Conservation (phyloP, 805 yeast genomes). For the Barnettozyma wickerhamii region DNA sequence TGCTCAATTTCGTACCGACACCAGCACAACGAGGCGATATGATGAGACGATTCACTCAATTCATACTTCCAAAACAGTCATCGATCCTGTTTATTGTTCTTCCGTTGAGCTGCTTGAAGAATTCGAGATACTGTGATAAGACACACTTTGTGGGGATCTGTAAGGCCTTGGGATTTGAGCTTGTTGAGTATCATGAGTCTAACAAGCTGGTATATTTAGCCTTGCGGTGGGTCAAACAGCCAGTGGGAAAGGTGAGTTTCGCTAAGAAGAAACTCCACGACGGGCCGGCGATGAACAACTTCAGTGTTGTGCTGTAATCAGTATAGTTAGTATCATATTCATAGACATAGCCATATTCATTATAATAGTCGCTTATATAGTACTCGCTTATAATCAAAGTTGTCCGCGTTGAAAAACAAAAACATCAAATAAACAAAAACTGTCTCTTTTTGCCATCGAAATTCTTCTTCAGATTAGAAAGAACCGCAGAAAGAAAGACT, state of each 20-base stretch:
- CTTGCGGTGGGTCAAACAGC: conserved; percentile 43
- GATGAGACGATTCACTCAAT: conserved; percentile 56
- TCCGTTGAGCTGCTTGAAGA: conserved; percentile 81
- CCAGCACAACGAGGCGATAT: conserved; percentile 70
- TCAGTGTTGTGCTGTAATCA: conserved; percentile 42
- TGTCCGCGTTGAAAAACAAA: too few species aligned
- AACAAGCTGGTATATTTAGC: conserved; percentile 73
- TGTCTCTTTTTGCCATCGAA: too few species aligned
- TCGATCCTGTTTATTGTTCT: conserved; percentile 67
- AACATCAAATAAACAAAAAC: neutral
- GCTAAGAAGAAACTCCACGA: conserved; percentile 47
- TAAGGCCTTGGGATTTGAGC: conserved; percentile 54
- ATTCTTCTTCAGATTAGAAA: too few species aligned
- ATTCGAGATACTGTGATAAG: conserved; percentile 73
- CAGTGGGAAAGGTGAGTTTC: conserved; percentile 4
- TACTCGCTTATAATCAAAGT: too few species aligned
- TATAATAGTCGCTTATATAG: too few species aligned
- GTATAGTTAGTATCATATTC: neutral
- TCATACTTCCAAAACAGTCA: conserved; percentile 34
- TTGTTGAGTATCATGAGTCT: conserved; percentile 49
- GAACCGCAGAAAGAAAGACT: neutral
- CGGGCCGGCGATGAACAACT: conserved; percentile 66
- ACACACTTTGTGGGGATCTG: conserved; percentile 41
- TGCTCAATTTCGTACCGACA: conserved; percentile 81
- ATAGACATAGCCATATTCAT: too few species aligned